Percentiles rank a stretch among this genome's conserved stretches.
These are phyloP conservation scores for Pseudogymnoascus destructans DNA, from an alignment of 2,329 filamentous ascomycete species.

Conservation along the genomic window DNA sequence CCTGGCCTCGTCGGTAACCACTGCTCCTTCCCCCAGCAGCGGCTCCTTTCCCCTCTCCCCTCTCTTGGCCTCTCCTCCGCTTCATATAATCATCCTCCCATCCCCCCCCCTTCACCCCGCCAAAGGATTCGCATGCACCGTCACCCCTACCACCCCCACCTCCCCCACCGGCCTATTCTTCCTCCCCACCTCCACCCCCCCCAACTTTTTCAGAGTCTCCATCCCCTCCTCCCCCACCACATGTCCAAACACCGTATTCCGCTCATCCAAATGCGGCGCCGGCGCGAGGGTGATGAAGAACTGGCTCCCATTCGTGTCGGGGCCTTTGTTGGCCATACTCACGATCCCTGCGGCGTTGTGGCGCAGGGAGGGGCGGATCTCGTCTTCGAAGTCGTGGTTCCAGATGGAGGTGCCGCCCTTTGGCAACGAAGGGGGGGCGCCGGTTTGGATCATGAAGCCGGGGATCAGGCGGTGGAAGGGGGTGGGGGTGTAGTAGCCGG, in stretches of 20 bases:
- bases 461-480: constrained; percentile 73
- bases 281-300: constrained; percentile 72
- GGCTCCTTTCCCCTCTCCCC: background rate
- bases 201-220: constrained; percentile 56
- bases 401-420: constrained; percentile 64
- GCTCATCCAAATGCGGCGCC: constrained; percentile 67
- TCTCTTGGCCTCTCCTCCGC: background rate
- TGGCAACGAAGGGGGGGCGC: constrained; percentile 47
- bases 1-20: background rate
- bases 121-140: constrained; percentile 68
- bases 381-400: constrained; percentile 62
- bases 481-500: constrained; percentile 60
- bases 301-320: constrained; percentile 61
- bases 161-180: constrained; percentile 60
- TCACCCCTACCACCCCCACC: constrained; percentile 53
- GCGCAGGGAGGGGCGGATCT: constrained; percentile 57
- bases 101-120: constrained; percentile 29
- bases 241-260: constrained; percentile 75
- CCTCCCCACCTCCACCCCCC: constrained; percentile 60
- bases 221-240: constrained; percentile 52
- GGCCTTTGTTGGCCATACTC: constrained; percentile 69
- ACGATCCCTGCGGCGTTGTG: constrained; percentile 58
- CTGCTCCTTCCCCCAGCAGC: background rate
- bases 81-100: background rate
- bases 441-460: constrained; percentile 68